Percentiles rank a stretch among this genome's conserved stretches.
These are phyloP conservation scores for Lomentospora prolificans DNA, from an alignment of 2,329 filamentous ascomycete genomes.

Conservation along the genomic window DNA sequence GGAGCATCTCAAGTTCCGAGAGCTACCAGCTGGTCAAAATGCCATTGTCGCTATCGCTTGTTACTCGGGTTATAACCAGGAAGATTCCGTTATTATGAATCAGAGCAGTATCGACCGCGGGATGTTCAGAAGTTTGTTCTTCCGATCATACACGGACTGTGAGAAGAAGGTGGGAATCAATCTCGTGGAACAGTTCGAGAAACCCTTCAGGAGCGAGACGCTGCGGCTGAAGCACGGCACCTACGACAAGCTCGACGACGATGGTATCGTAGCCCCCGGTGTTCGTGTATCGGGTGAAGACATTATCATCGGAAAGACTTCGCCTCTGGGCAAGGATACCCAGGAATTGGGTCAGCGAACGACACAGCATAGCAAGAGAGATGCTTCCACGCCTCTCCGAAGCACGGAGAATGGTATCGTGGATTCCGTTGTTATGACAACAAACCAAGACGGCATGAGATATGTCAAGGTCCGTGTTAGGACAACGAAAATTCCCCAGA, in stretches of 20 bases:
- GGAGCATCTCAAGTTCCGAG: slow-evolving; percentile 98
- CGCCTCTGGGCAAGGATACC: slow-evolving; percentile 83
- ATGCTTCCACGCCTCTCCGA: slow-evolving; percentile 87
- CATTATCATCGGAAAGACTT: slow-evolving; percentile 98
- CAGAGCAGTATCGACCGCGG: slow-evolving; percentile 98
- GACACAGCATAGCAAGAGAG: slow-evolving; percentile 81
- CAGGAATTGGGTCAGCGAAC: slow-evolving; percentile 91
- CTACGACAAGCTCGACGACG: slow-evolving; percentile 94
- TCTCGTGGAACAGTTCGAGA: slow-evolving; percentile 89
- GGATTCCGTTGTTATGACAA: slow-evolving; percentile 86
- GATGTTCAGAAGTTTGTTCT: slow-evolving; percentile 94
- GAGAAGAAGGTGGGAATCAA: slow-evolving; percentile 95
- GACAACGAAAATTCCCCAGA: slow-evolving; percentile 96
- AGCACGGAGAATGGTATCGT: slow-evolving; percentile 97
- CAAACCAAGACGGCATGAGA: slow-evolving; percentile 85
- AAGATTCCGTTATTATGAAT: slow-evolving; percentile 99
- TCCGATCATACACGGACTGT: slow-evolving; percentile 92
- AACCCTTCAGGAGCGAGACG: slow-evolving; percentile 80
- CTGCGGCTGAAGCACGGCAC: slow-evolving; percentile 88
- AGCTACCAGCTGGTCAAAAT: slow-evolving; percentile 93
- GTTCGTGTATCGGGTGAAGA: slow-evolving; percentile 94
- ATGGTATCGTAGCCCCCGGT: slow-evolving; percentile 88
- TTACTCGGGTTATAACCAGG: slow-evolving; percentile 98
- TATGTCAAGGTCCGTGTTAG: slow-evolving; percentile 97
- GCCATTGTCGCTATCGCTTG: slow-evolving; percentile 96